Percentiles rank a stretch among this genome's conserved stretches.
phyloP scores from a whole-genome alignment of 768 basidiomycete species.

The Collybia mongolica region DNA sequence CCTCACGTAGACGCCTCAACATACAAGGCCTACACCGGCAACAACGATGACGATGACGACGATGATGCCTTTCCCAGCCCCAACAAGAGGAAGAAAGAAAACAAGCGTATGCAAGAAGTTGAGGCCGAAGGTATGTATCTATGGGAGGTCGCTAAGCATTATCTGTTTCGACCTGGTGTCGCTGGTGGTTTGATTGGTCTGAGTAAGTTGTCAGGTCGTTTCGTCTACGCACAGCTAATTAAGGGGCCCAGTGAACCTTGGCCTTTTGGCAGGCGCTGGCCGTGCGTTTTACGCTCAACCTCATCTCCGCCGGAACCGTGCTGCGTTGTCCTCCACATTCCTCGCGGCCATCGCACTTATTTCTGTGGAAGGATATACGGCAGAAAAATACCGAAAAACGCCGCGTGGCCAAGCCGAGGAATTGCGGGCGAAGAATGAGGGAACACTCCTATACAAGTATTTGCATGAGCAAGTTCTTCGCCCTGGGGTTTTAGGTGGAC shows the following conservation, averaged over 20 bases:
- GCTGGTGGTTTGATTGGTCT: slow-evolving; percentile 73
- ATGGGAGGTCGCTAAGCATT: slow-evolving; percentile 50
- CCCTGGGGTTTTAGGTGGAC: slow-evolving; percentile 64
- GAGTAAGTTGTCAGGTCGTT: slow-evolving; percentile 36
- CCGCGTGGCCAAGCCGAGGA: slow-evolving; percentile 57
- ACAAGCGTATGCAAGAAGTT: slow-evolving; percentile 37
- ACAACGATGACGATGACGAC: slow-evolving; percentile 12
- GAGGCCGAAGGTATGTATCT: slow-evolving; percentile 52
- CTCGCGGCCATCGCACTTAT: slow-evolving; percentile 58
- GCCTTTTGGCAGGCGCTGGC: slow-evolving; percentile 59
- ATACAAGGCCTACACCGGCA: slow-evolving; percentile 16
- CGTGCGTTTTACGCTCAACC: slow-evolving; percentile 65
- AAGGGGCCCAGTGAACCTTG: slow-evolving; percentile 59
- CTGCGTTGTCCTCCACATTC: slow-evolving; percentile 50
- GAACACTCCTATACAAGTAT: slow-evolving; percentile 51
- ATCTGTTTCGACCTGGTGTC: slow-evolving; percentile 63
- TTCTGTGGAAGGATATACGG: slow-evolving; percentile 59
- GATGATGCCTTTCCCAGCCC: slow-evolving; percentile 1
- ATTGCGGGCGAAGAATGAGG: slow-evolving; percentile 55
- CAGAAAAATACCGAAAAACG: slow-evolving; percentile 60
- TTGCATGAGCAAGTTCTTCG: slow-evolving; percentile 56
- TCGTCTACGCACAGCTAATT: neutral
- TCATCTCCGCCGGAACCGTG: slow-evolving; percentile 55
- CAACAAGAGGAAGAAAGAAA: slow-evolving; percentile 20
- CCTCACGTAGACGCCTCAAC: slow-evolving; percentile 39